These are phyloP conservation scores for Amphibolis antarctica DNA, from an alignment of 106 monocot species.

Conservation along the genomic window DNA sequence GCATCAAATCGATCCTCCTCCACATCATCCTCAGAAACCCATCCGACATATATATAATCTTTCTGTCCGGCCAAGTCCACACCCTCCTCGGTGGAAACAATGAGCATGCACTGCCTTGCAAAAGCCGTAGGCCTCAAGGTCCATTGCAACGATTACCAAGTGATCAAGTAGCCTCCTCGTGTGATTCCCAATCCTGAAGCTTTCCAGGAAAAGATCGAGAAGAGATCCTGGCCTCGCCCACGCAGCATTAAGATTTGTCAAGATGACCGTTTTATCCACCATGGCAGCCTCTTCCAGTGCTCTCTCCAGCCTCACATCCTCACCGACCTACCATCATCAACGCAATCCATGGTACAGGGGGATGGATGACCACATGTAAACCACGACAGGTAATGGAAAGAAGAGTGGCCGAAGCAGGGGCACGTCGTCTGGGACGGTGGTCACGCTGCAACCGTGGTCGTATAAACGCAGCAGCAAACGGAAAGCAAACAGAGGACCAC, in stretches of 20 bases:
- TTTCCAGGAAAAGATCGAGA: constrained; percentile 28
- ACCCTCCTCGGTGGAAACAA: constrained; percentile 24
- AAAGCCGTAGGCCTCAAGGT: constrained; percentile 5
- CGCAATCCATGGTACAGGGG: no score
- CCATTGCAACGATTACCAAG: constrained; percentile 24
- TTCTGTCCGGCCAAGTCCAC: constrained; percentile 29
- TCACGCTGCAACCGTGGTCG: no score
- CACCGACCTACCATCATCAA: not conserved
- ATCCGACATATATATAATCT: constrained; percentile 16
- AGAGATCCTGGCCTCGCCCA: constrained; percentile 19
- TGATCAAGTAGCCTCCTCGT: constrained; percentile 17
- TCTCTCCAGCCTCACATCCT: constrained; percentile 1
- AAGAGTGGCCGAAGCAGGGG: no score
- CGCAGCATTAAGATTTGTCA: constrained; percentile 23
- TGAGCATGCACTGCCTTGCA: constrained; percentile 13
- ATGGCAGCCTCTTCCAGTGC: constrained; percentile 15
- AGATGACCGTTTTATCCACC: constrained; percentile 25
- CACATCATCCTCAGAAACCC: constrained; percentile 33
- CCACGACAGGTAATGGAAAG: no score
- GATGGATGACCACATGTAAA: no score
- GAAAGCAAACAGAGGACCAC: no score
- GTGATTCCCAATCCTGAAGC: constrained; percentile 14
- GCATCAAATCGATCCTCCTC: constrained; percentile 18
- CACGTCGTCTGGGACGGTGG: no score
- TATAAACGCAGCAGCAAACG: no score